These are phyloP conservation scores for Lunasporangiospora selenospora DNA, from an alignment of 192 early-diverging fungal genomes.

Conservation along the genomic window DNA sequence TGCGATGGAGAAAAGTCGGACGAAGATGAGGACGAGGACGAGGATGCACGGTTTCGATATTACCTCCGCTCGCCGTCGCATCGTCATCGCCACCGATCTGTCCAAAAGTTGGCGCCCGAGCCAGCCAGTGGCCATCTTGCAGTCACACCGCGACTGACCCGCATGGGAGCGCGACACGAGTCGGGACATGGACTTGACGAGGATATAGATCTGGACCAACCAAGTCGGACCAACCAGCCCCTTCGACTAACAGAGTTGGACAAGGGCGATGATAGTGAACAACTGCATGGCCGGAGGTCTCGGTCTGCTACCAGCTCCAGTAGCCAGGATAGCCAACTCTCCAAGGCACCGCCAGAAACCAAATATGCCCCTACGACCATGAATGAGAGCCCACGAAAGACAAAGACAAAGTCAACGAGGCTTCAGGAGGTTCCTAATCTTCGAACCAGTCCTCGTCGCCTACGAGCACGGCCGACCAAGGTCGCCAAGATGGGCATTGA, in stretches of 20 bases:
- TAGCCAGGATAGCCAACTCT: constrained; percentile 38
- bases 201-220: constrained; percentile 20
- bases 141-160: constrained; percentile 35
- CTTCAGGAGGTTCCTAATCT: constrained; percentile 34
- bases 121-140: neutral
- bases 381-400: constrained; percentile 19
- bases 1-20: constrained; percentile 22
- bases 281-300: constrained; percentile 26
- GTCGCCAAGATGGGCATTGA: constrained; percentile 48
- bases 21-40: constrained; percentile 40
- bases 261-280: neutral
- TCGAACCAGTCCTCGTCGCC: constrained; percentile 36
- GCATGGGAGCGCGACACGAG: constrained; percentile 43
- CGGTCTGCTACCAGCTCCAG: constrained; percentile 39
- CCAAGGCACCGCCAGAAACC: constrained; percentile 15
- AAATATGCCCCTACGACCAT: neutral
- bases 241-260: constrained; percentile 14
- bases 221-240: constrained; percentile 1
- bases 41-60: constrained; percentile 18
- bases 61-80: constrained; percentile 29
- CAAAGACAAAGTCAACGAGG: constrained; percentile 27
- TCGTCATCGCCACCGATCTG: constrained; percentile 23
- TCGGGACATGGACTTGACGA: constrained; percentile 39
- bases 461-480: constrained; percentile 37
- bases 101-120: constrained; percentile 1